Evolutionary conservation across 1,284 basidiomycete genomes (phyloP).

Genomic region (Moniliophthora roreri): DNA sequence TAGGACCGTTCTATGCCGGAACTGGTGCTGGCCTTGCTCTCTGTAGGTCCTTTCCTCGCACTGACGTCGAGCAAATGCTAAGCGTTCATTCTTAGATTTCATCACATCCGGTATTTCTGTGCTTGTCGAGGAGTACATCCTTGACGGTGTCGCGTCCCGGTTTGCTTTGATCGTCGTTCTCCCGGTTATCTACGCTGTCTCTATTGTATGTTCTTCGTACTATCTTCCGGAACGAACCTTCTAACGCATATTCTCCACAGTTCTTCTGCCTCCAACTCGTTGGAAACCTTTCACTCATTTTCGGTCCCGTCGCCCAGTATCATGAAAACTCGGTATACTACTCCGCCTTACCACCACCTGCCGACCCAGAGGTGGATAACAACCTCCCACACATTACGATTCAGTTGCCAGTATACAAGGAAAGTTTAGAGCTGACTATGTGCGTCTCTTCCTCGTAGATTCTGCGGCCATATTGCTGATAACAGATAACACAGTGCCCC

Average conservation of each 20-base stretch:
- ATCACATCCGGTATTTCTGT: slow-evolving; percentile 55
- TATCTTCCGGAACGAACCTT: neutral
- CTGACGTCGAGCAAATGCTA: neutral
- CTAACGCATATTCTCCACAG: slow-evolving; percentile 27
- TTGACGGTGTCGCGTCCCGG: slow-evolving; percentile 65
- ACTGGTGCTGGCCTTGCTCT: slow-evolving; percentile 62
- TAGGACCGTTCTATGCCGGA: slow-evolving; percentile 73
- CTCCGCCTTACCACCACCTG: slow-evolving; percentile 56
- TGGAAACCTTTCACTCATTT: slow-evolving; percentile 52
- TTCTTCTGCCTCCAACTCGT: slow-evolving; percentile 70
- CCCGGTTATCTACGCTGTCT: slow-evolving; percentile 73
- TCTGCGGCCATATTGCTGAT: neutral
- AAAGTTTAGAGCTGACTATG: slow-evolving; percentile 68
- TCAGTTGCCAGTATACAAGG: slow-evolving; percentile 83
- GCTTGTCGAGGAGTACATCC: slow-evolving; percentile 63
- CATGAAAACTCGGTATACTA: slow-evolving; percentile 74
- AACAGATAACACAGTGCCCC: slow-evolving; percentile 51
- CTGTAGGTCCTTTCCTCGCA: slow-evolving; percentile 41
- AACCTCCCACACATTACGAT: slow-evolving; percentile 73
- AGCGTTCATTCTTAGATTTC: slow-evolving; percentile 46
- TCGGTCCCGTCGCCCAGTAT: slow-evolving; percentile 43
- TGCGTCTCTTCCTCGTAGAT: slow-evolving; percentile 31
- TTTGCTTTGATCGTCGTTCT: slow-evolving; percentile 63
- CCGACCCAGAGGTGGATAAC: slow-evolving; percentile 58
- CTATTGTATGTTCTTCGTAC: slow-evolving; percentile 49